These are phyloP conservation scores for Alternaria triticimaculans DNA, from an alignment of 2,329 filamentous ascomycete species.

Conservation along the genomic window DNA sequence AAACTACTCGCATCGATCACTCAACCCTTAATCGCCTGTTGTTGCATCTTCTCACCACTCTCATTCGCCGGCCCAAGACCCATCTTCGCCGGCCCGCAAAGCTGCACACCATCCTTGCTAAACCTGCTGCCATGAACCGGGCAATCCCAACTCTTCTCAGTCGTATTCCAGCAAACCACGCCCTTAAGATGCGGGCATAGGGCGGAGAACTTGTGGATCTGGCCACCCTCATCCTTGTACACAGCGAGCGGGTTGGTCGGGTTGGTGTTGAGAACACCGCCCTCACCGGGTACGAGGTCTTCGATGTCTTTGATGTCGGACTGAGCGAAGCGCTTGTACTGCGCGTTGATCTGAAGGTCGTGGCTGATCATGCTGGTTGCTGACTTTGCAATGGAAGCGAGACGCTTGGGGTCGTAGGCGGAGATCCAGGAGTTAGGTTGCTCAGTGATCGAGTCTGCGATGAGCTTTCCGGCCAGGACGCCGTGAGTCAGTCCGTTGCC, in stretches of 20 bases:
- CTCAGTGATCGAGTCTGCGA: slow-evolving; percentile 62
- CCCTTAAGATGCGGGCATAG: slow-evolving; percentile 64
- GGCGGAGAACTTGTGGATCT: slow-evolving; percentile 59
- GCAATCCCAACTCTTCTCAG: slow-evolving; percentile 54
- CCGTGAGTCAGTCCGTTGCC: slow-evolving; percentile 65
- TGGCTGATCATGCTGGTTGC: slow-evolving; percentile 57
- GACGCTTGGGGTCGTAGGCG: slow-evolving; percentile 60
- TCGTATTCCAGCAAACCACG: slow-evolving; percentile 63
- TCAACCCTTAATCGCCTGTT: slow-evolving; percentile 14
- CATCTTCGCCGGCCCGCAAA: slow-evolving; percentile 51
- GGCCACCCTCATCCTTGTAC: slow-evolving; percentile 63
- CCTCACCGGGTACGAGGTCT: slow-evolving; percentile 57
- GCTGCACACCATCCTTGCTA: slow-evolving; percentile 51
- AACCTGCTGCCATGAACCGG: slow-evolving; percentile 56
- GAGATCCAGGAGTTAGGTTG: slow-evolving; percentile 58
- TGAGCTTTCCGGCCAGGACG: slow-evolving; percentile 59
- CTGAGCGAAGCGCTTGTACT: slow-evolving; percentile 63
- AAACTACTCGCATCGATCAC: background rate
- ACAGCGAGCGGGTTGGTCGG: slow-evolving; percentile 59
- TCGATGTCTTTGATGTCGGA: slow-evolving; percentile 65
- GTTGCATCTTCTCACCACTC: slow-evolving; percentile 32
- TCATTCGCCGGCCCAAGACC: slow-evolving; percentile 44
- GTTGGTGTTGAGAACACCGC: slow-evolving; percentile 61
- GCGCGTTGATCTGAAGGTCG: slow-evolving; percentile 62
- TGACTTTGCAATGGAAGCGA: slow-evolving; percentile 54